A percentile compares a stretch with the other conserved stretches of the same genome.
Evolutionary conservation across 306 rosid genomes (phyloP).

Genomic region (Gastrolobium villosum): DNA sequence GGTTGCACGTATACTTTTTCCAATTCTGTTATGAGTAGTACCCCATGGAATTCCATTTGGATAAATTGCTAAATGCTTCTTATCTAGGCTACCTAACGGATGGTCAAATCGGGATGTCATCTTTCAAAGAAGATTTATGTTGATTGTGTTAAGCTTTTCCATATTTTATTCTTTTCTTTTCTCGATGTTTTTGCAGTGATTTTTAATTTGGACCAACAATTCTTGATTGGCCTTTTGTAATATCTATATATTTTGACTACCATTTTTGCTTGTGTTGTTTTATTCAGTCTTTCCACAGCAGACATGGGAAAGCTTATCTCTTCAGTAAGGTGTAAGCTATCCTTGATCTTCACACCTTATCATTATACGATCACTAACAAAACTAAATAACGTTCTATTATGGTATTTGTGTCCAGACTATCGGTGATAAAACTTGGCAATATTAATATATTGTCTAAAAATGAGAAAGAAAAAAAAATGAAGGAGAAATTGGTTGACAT

Average conservation of each 20-base stretch:
- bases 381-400: conserved; percentile 31
- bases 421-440: too few species aligned
- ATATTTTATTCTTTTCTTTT: too few species aligned
- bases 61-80: conserved; percentile 23
- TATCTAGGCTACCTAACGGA: conserved; percentile 28
- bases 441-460: too few species aligned
- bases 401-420: conserved; percentile 22
- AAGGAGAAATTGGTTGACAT: neutral
- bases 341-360: conserved; percentile 53
- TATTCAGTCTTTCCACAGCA: conserved; percentile 87
- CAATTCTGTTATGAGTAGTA: neutral
- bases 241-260: conserved; percentile 56
- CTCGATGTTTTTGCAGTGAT: conserved; percentile 1
- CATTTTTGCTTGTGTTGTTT: conserved; percentile 60
- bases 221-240: conserved; percentile 38
- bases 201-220: conserved; percentile 27
- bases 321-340: conserved; percentile 95
- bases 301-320: conserved; percentile 97
- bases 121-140: conserved; percentile 33
- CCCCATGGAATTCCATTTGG: conserved; percentile 38
- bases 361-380: conserved; percentile 17
- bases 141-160: conserved; percentile 4
- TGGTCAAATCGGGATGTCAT: neutral
- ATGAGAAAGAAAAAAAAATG: too few species aligned
- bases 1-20: conserved; percentile 19